Evolutionary conservation across 2,329 filamentous ascomycete species (phyloP), one percentile per base, ranked within the genome.

Genomic region (Aspergillus texensis): DNA sequence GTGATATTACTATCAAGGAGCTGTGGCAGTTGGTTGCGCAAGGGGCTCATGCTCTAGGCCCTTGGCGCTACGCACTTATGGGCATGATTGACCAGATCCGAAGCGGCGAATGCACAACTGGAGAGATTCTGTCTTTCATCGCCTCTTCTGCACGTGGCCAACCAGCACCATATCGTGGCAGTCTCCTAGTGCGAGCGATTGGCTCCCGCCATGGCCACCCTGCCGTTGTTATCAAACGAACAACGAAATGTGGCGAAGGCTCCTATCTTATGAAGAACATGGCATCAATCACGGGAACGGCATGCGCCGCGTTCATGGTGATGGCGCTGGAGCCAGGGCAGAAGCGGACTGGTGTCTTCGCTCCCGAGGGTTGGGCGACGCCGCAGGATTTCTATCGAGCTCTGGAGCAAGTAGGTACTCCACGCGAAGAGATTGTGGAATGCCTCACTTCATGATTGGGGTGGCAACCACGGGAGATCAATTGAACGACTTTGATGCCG

Each of bases 41-140:
- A 39, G 24, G 36, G 30, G 45, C 28, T 41, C 32, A 45, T 32
- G 58, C 55, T 14, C 19, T 66, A 28, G 60, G 62, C 21, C 65
- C 65, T n/a, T 67, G 64, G 64, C 60, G 60, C 19, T 52, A 54
- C 41, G 62, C 62, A 39, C 36, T 67, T 2, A 61, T 45, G 24
- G 65, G 65, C n/a, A 62, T 67, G 60, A 58, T 67, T 14, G 60
- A 65, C 21, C 43, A 50, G n/a, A 59, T 67, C 21, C 52, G 61
- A 39, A 65, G 41, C 6, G 65, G 65, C 4, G 59, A 64, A 48
- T 64, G 63, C 39, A 63, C 63, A 34, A 45, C 34, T n/a, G 60
- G 50, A 28, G 63, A 67, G 48, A 50, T 63, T 30, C 14, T 65
- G 24, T 46, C 55, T 19, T 67, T 67, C 50, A 39, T 67, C 46